Conservation (phyloP, 2,329 filamentous ascomycete genomes). For the Metarhizium guizhouense region DNA sequence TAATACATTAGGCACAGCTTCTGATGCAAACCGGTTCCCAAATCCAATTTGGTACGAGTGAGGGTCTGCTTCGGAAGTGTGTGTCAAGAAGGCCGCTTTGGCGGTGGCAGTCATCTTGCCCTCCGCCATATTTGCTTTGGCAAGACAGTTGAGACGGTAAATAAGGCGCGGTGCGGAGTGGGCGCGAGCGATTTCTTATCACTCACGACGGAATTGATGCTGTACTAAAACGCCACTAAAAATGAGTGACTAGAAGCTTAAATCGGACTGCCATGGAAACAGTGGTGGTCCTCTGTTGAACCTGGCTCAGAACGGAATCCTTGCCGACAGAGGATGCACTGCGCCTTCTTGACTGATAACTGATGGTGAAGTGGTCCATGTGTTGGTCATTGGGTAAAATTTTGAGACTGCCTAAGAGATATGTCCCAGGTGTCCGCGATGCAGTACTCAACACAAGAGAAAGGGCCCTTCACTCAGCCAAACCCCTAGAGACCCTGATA, state of each 20-base stretch:
- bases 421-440: neutral
- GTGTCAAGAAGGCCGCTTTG: conserved; percentile 11
- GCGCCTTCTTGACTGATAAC: neutral
- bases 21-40: conserved; percentile 39
- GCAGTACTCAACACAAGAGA: too few species aligned
- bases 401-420: neutral
- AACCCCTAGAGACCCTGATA: neutral
- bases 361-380: neutral
- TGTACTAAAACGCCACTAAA: neutral
- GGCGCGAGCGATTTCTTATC: neutral
- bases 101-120: conserved; percentile 12
- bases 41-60: conserved; percentile 49
- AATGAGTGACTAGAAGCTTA: neutral
- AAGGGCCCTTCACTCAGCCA: neutral
- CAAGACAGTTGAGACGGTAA: neutral
- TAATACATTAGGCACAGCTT: conserved; percentile 36
- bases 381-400: neutral
- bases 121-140: conserved; percentile 1
- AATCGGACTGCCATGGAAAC: neutral
- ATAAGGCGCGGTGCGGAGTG: neutral
- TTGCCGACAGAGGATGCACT: neutral
- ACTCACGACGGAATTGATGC: neutral
- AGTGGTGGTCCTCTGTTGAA: neutral
- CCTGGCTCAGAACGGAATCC: neutral
- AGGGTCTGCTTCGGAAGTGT: conserved; percentile 24